These are phyloP conservation scores for Pneumocystis wakefieldiae DNA, from an alignment of 1,139 yeast species.

Conservation along the genomic window DNA sequence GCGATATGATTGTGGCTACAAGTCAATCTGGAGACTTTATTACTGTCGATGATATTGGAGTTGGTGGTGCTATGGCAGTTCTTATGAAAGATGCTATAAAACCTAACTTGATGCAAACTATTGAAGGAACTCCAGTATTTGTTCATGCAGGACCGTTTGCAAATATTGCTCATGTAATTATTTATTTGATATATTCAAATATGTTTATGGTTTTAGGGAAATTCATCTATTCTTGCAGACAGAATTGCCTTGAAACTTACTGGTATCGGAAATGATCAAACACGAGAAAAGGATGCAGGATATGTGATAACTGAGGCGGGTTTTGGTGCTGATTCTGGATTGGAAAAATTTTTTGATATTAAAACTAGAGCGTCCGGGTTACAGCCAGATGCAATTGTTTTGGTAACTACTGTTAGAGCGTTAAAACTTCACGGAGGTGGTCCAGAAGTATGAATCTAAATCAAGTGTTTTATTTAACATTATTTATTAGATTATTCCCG, in stretches of 20 bases:
- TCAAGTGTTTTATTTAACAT: not conserved
- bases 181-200: not conserved
- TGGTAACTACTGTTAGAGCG: constrained; percentile 95
- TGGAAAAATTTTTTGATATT: constrained; percentile 92
- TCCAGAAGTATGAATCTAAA: constrained; percentile 43
- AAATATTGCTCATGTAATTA: constrained; percentile 89
- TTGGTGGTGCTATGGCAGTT: constrained; percentile 95
- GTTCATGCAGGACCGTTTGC: constrained; percentile 99
- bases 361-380: constrained; percentile 90
- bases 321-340: constrained; percentile 98
- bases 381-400: constrained; percentile 79
- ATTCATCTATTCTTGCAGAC: constrained; percentile 71
- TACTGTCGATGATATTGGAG: constrained; percentile 92
- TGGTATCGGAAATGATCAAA: constrained; percentile 46
- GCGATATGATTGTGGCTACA: constrained; percentile 80
- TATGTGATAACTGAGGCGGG: constrained; percentile 96
- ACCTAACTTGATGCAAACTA: constrained; percentile 94
- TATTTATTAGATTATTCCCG: constrained; percentile 46
- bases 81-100: constrained; percentile 90
- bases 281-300: constrained; percentile 55
- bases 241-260: constrained; percentile 87
- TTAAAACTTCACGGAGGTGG: constrained; percentile 97
- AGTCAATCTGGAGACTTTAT: constrained; percentile 72
- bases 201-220: constrained; percentile 24
- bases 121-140: constrained; percentile 95